These are phyloP conservation scores for Colletotrichum tropicale DNA, from an alignment of 2,329 filamentous ascomycete genomes.

Conservation along the genomic window DNA sequence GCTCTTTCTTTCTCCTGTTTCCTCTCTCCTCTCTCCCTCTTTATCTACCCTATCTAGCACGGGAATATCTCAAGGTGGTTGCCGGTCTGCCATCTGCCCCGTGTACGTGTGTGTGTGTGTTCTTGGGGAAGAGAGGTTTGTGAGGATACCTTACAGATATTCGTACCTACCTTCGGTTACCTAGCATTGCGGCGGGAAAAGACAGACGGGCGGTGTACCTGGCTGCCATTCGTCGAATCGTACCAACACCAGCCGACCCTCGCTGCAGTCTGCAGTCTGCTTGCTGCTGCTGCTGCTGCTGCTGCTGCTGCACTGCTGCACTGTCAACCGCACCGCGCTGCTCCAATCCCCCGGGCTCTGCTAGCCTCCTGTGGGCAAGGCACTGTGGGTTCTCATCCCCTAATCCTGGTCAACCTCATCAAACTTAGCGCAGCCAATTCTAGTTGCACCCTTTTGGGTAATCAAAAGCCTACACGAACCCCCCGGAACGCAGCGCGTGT, in stretches of 20 bases:
- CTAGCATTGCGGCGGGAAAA: not conserved
- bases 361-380: conserved; percentile 7
- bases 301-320: not conserved
- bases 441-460: conserved; percentile 38
- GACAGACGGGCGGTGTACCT: not conserved
- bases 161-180: not conserved
- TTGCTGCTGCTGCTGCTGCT: too few relatives aligned
- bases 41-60: not conserved
- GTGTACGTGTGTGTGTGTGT: not conserved
- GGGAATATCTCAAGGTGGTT: not conserved
- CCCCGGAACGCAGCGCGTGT: not conserved
- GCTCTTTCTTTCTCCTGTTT: not conserved
- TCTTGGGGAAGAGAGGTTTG: not conserved
- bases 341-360: conserved; percentile 23
- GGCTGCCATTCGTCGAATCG: not conserved
- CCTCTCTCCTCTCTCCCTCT: not conserved
- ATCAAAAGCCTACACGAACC: conserved; percentile 34
- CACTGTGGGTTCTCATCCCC: conserved; percentile 5
- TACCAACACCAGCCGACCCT: not conserved
- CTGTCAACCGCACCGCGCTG: not conserved
- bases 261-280: not conserved
- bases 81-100: not conserved
- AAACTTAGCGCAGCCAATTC: conserved; percentile 46
- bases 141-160: not conserved
- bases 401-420: conserved; percentile 38